Evolutionary conservation across 345 rosid genomes (phyloP).

Genomic region (Salix exigua): DNA sequence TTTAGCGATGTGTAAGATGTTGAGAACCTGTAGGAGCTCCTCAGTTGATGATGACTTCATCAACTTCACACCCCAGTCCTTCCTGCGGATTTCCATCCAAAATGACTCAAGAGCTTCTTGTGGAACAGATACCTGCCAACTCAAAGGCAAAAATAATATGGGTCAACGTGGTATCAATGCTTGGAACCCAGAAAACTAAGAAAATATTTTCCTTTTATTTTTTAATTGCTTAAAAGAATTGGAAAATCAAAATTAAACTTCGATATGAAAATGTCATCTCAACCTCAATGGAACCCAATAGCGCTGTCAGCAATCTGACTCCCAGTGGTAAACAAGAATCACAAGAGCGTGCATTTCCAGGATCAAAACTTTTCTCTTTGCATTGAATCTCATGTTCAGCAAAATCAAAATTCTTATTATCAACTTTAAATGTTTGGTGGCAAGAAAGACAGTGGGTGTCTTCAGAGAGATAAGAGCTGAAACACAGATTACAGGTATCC

Average conservation of each 20-base stretch:
- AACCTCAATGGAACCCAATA: constrained; percentile 72
- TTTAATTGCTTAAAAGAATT: neutral
- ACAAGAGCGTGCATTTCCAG: constrained; percentile 19
- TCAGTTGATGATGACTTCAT: constrained; percentile 51
- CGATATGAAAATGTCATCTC: neutral
- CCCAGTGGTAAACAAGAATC: constrained; percentile 66
- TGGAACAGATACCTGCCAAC: constrained; percentile 63
- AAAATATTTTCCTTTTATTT: neutral
- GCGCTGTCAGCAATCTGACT: constrained; percentile 65
- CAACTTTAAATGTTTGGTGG: constrained; percentile 51
- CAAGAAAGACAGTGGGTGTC: constrained; percentile 60
- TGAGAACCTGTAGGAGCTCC: constrained; percentile 72
- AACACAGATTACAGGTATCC: constrained; percentile 66
- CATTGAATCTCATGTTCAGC: constrained; percentile 41
- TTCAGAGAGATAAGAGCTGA: constrained; percentile 45
- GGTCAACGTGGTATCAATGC: neutral
- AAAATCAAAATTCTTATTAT: constrained; percentile 24
- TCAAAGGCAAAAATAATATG: neutral
- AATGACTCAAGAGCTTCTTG: constrained; percentile 70
- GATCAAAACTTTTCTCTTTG: constrained; percentile 36
- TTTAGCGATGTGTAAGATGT: neutral
- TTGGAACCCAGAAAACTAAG: neutral
- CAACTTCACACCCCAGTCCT: constrained; percentile 58
- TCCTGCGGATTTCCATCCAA: constrained; percentile 63
- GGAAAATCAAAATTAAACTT: neutral